These are phyloP conservation scores for Durotheca rogersii DNA, from an alignment of 495 filamentous ascomycete species.

Conservation along the genomic window DNA sequence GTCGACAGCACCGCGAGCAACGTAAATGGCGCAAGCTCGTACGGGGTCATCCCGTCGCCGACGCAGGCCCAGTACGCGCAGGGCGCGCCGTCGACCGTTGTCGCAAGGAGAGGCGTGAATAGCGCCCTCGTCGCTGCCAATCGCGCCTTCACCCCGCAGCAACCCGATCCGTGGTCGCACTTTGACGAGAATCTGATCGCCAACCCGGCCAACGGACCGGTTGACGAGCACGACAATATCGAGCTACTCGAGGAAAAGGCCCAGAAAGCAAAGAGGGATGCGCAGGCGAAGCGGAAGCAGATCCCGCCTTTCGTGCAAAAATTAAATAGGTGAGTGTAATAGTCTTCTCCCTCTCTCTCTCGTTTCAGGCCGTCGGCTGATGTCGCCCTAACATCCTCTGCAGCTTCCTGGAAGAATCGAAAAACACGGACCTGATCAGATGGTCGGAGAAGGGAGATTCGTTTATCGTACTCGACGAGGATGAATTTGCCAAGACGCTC, in stretches of 20 bases:
- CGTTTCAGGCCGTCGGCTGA: neutral
- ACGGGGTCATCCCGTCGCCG: slow-evolving; percentile 46
- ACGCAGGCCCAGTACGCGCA: slow-evolving; percentile 44
- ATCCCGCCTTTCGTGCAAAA: slow-evolving; percentile 99
- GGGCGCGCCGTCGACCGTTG: slow-evolving; percentile 57
- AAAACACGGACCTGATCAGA: slow-evolving; percentile 91
- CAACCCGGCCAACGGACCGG: slow-evolving; percentile 37
- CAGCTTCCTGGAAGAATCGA: slow-evolving; percentile 89
- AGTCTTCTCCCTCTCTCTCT: neutral
- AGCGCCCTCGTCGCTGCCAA: slow-evolving; percentile 58
- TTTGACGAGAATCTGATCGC: slow-evolving; percentile 47
- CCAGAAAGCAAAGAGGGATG: slow-evolving; percentile 73
- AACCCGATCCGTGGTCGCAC: slow-evolving; percentile 46
- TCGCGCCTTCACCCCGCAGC: slow-evolving; percentile 46
- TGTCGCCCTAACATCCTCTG: slow-evolving; percentile 5
- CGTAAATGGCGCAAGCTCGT: slow-evolving; percentile 41
- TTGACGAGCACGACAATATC: slow-evolving; percentile 66
- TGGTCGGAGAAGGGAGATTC: slow-evolving; percentile 97
- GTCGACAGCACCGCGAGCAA: slow-evolving; percentile 35
- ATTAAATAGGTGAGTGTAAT: slow-evolving; percentile 76
- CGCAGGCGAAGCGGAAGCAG: slow-evolving; percentile 82
- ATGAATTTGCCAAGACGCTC: slow-evolving; percentile 96
- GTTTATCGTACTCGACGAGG: slow-evolving; percentile 95
- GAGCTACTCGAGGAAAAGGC: slow-evolving; percentile 77
- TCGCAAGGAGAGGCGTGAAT: slow-evolving; percentile 64